Evolutionary conservation across 2,329 filamentous ascomycete species (phyloP).

Genomic region (Pseudogymnoascus sp.): DNA sequence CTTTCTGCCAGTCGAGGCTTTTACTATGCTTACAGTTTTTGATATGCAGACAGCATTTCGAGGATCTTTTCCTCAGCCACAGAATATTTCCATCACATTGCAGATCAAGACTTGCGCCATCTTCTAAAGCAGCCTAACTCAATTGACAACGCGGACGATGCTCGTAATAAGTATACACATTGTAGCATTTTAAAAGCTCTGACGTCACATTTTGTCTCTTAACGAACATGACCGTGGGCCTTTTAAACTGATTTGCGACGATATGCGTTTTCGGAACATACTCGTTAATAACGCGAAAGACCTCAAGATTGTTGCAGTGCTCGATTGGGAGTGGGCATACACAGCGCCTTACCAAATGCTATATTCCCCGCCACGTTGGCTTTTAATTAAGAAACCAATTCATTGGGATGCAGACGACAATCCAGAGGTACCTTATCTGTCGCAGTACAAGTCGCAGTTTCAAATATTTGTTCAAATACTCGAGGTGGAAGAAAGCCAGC

Average conservation of each 20-base stretch:
- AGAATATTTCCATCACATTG: slow-evolving; percentile 31
- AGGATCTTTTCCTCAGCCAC: slow-evolving; percentile 27
- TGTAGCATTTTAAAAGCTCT: slow-evolving; percentile 27
- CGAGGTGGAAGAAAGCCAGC: not conserved
- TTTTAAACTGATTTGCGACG: slow-evolving; percentile 34
- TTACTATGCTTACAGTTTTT: not conserved
- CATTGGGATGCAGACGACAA: slow-evolving; percentile 1
- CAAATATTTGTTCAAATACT: not conserved
- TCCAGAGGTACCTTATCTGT: not conserved
- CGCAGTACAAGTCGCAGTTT: not conserved
- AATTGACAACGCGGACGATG: slow-evolving; percentile 22
- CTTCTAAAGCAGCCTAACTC: slow-evolving; percentile 32
- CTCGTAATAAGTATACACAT: slow-evolving; percentile 25
- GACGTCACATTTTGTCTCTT: slow-evolving; percentile 21
- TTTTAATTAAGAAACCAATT: slow-evolving; percentile 18
- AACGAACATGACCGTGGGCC: slow-evolving; percentile 20
- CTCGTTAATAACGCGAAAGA: slow-evolving; percentile 31
- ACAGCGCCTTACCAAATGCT: slow-evolving; percentile 32
- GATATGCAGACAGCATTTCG: slow-evolving; percentile 7
- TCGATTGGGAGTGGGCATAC: slow-evolving; percentile 34
- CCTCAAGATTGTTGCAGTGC: slow-evolving; percentile 30
- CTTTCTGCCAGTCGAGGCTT: not conserved
- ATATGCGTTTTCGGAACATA: slow-evolving; percentile 32
- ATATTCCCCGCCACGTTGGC: slow-evolving; percentile 32
- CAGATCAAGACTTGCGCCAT: slow-evolving; percentile 29